A percentile compares a stretch with the other conserved stretches of the same genome.
Conservation (phyloP, 805 yeast species). For the Pichia insulana region DNA sequence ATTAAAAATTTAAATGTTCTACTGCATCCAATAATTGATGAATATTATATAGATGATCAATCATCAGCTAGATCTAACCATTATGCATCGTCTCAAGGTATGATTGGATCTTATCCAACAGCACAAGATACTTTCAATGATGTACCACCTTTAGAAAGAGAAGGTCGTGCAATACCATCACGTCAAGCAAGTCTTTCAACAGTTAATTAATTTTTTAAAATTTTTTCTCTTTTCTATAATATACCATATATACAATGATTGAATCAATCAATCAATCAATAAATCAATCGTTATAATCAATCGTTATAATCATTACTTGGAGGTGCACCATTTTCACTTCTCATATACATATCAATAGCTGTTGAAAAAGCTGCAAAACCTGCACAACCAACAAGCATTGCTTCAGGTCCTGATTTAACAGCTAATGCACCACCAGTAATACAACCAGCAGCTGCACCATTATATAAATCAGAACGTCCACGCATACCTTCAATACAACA, state of each 20-base stretch:
- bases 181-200: neutral
- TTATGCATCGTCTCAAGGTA: conserved; percentile 84
- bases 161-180: conserved; percentile 36
- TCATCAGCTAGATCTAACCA: conserved; percentile 61
- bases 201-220: neutral
- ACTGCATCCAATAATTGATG: conserved; percentile 85
- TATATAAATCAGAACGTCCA: conserved; percentile 86
- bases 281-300: too few species aligned
- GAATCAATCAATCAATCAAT: conserved; percentile 26
- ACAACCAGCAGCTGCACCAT: conserved; percentile 91
- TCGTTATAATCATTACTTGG: conserved; percentile 83
- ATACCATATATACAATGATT: neutral
- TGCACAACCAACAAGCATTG: conserved; percentile 87
- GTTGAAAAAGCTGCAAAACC: conserved; percentile 95
- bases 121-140: conserved; percentile 39
- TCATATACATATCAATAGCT: conserved; percentile 79
- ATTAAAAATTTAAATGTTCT: conserved; percentile 79
- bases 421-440: conserved; percentile 96
- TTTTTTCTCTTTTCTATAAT: neutral
- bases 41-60: conserved; percentile 72
- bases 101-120: conserved; percentile 84
- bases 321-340: conserved; percentile 75
- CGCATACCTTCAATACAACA: conserved; percentile 79
- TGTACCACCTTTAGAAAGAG: conserved; percentile 74
- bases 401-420: conserved; percentile 86